phyloP scores from a whole-genome alignment of 2,329 filamentous ascomycete species.

The Aspergillus versicolor region DNA sequence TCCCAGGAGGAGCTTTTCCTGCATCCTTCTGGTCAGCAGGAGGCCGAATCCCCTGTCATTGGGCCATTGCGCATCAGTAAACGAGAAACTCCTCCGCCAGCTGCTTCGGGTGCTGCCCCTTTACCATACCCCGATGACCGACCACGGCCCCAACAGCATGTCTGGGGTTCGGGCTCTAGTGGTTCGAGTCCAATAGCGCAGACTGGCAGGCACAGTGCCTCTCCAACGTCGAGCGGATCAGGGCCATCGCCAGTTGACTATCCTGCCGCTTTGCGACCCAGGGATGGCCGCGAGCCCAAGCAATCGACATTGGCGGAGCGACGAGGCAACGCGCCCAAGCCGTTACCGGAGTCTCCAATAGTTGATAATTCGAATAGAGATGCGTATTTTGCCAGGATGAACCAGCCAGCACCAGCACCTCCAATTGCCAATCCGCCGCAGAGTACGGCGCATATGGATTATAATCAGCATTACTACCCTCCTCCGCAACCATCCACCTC shows the following conservation, averaged over 20 bases:
- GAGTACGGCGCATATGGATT: conserved; percentile 50
- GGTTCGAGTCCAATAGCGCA: conserved; percentile 28
- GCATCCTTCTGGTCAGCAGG: conserved; percentile 32
- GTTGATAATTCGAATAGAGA: conserved; percentile 74
- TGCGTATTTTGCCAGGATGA: conserved; percentile 71
- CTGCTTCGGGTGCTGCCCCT: conserved; percentile 48
- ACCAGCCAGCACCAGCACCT: conserved; percentile 44
- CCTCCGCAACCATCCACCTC: conserved; percentile 44
- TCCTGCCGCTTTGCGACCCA: conserved; percentile 41
- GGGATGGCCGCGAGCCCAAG: conserved; percentile 52
- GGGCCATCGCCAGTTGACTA: conserved; percentile 33
- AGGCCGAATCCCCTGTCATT: conserved; percentile 71
- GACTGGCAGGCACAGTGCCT: conserved; percentile 20
- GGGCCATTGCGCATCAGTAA: conserved; percentile 85
- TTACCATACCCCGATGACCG: conserved; percentile 73
- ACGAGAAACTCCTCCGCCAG: conserved; percentile 64
- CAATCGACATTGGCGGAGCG: conserved; percentile 72
- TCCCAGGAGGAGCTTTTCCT: conserved; percentile 82
- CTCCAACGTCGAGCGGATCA: conserved; percentile 24
- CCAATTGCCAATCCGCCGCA: conserved; percentile 25
- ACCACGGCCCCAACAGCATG: conserved; percentile 35
- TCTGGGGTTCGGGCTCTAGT: conserved; percentile 31
- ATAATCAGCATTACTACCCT: conserved; percentile 64
- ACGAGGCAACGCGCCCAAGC: conserved; percentile 71
- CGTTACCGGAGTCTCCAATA: conserved; percentile 77